phyloP scores from a whole-genome alignment of 2,329 filamentous ascomycete species.

The Cytospora chrysosperma region DNA sequence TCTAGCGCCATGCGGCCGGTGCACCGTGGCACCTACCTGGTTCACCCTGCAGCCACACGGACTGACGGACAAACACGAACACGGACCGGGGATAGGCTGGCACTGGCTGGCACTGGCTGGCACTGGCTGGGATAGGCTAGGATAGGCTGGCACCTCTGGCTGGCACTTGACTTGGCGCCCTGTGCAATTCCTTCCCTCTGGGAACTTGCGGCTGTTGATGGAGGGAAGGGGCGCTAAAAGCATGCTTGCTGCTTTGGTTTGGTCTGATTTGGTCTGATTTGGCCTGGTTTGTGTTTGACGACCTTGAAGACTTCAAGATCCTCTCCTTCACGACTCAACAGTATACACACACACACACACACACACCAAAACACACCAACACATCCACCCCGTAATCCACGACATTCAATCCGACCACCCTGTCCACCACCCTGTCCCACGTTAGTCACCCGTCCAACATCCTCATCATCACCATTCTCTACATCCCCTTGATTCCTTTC shows the following conservation, averaged over 20 bases:
- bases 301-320: not conserved
- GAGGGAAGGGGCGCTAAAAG: not conserved
- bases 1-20: not conserved
- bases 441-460: not conserved
- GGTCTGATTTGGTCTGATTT: too few species aligned
- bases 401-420: not conserved
- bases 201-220: not conserved
- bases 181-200: not conserved
- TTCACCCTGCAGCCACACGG: slow-evolving; percentile 2
- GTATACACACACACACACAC: not conserved
- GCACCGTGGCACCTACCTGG: not conserved
- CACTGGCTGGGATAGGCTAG: not conserved
- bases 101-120: too few species aligned
- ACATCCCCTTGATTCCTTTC: slow-evolving; percentile 30
- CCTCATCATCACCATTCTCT: slow-evolving; percentile 34
- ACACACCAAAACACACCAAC: too few species aligned
- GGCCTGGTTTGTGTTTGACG: too few species aligned
- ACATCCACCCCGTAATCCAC: too few species aligned
- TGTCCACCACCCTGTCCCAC: not conserved
- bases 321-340: not conserved
- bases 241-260: not conserved
- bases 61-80: not conserved
- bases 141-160: too few species aligned
- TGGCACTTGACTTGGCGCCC: too few species aligned
- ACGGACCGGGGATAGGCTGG: not conserved